Conservation (phyloP, 805 yeast species). For the Kodamaea nitidulidarum region DNA sequence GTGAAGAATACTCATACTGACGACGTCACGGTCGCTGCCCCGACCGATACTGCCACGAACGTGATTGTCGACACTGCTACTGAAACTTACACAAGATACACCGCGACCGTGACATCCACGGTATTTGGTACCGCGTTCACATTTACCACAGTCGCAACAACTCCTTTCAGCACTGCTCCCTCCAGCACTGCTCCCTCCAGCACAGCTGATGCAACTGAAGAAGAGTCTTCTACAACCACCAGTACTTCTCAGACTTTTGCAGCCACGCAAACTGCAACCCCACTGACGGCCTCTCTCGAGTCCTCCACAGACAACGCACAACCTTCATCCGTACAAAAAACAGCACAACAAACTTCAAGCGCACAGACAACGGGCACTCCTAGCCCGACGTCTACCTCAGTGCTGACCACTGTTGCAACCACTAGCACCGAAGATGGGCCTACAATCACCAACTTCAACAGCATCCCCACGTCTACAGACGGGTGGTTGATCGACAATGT, state of each 20-base stretch:
- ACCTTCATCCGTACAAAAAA: too few relatives aligned
- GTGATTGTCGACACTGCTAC: conserved; percentile 28
- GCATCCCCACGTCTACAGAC: conserved; percentile 18
- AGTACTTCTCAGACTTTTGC: not conserved
- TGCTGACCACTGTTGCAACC: conserved; percentile 8
- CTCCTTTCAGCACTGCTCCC: conserved; percentile 20
- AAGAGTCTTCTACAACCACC: too few relatives aligned
- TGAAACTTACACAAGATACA: conserved; percentile 37
- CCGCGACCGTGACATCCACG: conserved; percentile 42
- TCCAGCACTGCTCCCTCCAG: not conserved
- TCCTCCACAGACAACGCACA: not conserved
- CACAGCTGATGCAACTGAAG: too few relatives aligned
- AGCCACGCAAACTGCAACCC: not conserved
- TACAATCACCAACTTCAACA: conserved; percentile 24
- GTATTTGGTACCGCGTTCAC: conserved; percentile 37
- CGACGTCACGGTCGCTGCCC: conserved; percentile 29
- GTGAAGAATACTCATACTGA: conserved; percentile 33
- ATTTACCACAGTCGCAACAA: conserved; percentile 32
- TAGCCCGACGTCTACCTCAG: not conserved
- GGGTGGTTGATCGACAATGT: conserved; percentile 34
- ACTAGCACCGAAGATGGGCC: conserved; percentile 19
- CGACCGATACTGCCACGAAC: conserved; percentile 27
- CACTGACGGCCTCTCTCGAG: not conserved
- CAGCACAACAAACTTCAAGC: too few relatives aligned
- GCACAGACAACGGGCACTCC: too few relatives aligned